Evolutionary conservation across 345 rosid genomes (phyloP), one percentile per base, ranked within the genome.

Genomic region (Lepidium africanum): DNA sequence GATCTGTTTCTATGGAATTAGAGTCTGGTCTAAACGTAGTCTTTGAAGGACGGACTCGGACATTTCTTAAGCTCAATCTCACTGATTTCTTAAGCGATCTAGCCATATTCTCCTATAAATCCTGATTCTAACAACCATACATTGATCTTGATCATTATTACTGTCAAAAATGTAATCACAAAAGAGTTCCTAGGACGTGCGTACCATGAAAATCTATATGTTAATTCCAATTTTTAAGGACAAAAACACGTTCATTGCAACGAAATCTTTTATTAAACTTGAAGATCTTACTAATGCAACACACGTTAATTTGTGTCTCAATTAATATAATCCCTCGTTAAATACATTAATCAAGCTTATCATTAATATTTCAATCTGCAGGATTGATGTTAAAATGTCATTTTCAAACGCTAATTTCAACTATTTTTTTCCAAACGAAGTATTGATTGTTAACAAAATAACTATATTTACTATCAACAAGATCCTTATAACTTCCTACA

Each of bases 71-170:
- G 15, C 78, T 71, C 65, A 80, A 35, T 63, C 49, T 80, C 3
- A 86, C 82, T 46, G 82, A 81, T 74, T 75, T 75, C 74, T 69
- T 75, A n/a, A 69, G 69, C 33, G 78, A 69, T 75, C 75, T 69
- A 1, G 78, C 70, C 78, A 74, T 74, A 10, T 52, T 50, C 17
- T 48, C 40, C 7, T 33, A 50, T 0, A 16, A 66, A 13, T 72
- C 23, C 58, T 48, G 53, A 56, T 64, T 39, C 45, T 33, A 43
- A 35, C 47, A 61, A 42, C 19, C 16, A 35, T 47, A 39, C 46
- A 19, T 56, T 56, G 51, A 37, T 43, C 59, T 60, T 51, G 12
- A 25, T 47, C 21, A 45, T 53, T 45, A 16, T 36, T 23, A 12
- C 27, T 25, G n/a, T 71, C 23, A 15, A 23, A 25, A 50, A 25